A percentile compares a stretch with the other conserved stretches of the same genome.
phyloP scores from a whole-genome alignment of 257 asterid species.

The Prunella vulgaris region DNA sequence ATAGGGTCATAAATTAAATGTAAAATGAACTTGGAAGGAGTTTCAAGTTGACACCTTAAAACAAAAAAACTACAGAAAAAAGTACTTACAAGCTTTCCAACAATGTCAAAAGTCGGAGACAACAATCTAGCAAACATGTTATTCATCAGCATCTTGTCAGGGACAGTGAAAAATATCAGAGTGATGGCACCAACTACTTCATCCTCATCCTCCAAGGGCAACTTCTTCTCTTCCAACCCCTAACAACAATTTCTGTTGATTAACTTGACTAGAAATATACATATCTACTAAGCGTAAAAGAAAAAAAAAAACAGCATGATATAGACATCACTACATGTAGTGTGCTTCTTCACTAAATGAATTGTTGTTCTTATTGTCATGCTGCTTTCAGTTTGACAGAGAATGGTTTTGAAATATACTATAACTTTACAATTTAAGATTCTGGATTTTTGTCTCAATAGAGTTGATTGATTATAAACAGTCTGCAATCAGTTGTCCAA shows the following conservation, averaged over 20 bases:
- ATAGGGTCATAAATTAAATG: too few species aligned
- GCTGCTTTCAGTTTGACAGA: slow-evolving; percentile 2
- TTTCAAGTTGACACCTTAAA: slow-evolving; percentile 5
- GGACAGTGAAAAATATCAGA: slow-evolving; percentile 60
- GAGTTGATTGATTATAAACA: neutral
- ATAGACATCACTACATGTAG: neutral
- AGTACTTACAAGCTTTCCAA: slow-evolving; percentile 69
- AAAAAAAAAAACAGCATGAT: neutral
- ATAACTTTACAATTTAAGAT: neutral
- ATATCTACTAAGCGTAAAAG: neutral
- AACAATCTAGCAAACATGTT: slow-evolving; percentile 63
- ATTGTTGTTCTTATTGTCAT: neutral
- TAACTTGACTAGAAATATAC: slow-evolving; percentile 21
- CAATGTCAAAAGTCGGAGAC: slow-evolving; percentile 61
- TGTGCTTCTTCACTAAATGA: neutral
- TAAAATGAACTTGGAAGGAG: slow-evolving; percentile 12
- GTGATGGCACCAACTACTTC: slow-evolving; percentile 75
- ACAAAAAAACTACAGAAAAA: slow-evolving; percentile 2
- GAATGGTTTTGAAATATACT: neutral
- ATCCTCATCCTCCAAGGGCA: slow-evolving; percentile 76
- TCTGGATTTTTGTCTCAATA: neutral
- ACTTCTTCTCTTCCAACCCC: slow-evolving; percentile 70
- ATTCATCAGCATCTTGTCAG: slow-evolving; percentile 69
- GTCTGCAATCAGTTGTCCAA: neutral
- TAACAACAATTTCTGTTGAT: slow-evolving; percentile 32